Evolutionary conservation across 2,329 filamentous ascomycete genomes (phyloP).

Genomic region (Sordariomycetes sp.): DNA sequence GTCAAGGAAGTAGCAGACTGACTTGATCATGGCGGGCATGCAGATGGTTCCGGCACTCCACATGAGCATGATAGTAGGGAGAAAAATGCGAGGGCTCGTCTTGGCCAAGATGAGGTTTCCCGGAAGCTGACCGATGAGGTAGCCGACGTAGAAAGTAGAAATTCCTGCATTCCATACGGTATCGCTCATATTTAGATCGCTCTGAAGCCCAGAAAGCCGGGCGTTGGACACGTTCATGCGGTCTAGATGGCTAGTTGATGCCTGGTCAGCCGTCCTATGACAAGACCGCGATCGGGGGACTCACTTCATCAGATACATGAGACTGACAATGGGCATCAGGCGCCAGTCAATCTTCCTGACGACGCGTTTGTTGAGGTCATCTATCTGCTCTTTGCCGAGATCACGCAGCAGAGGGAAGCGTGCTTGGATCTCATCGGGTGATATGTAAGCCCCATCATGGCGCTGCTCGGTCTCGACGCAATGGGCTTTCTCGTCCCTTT

Average conservation of each 20-base stretch:
- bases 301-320: slow-evolving; percentile 18
- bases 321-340: slow-evolving; percentile 16
- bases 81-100: slow-evolving; percentile 21
- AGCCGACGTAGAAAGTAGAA: slow-evolving; percentile 33
- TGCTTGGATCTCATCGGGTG: slow-evolving; percentile 5
- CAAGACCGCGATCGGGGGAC: slow-evolving; percentile 2
- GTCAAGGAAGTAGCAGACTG: no score
- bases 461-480: no score
- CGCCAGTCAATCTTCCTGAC: slow-evolving; percentile 19
- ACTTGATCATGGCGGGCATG: slow-evolving; percentile 53
- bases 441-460: slow-evolving; percentile 2
- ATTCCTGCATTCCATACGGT: slow-evolving; percentile 27
- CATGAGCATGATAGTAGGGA: slow-evolving; percentile 43
- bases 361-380: slow-evolving; percentile 7
- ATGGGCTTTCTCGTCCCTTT: no score
- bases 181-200: slow-evolving; percentile 22
- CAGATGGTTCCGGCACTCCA: slow-evolving; percentile 62
- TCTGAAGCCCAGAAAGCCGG: slow-evolving; percentile 22
- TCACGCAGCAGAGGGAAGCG: slow-evolving; percentile 4
- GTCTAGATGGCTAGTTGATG: slow-evolving; percentile 35
- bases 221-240: slow-evolving; percentile 38
- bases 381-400: slow-evolving; percentile 6
- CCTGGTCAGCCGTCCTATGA: background rate
- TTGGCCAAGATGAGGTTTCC: slow-evolving; percentile 33
- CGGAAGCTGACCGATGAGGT: slow-evolving; percentile 31